Evolutionary conservation across 768 basidiomycete species (phyloP).

Genomic region (Tricholoma matsutake): DNA sequence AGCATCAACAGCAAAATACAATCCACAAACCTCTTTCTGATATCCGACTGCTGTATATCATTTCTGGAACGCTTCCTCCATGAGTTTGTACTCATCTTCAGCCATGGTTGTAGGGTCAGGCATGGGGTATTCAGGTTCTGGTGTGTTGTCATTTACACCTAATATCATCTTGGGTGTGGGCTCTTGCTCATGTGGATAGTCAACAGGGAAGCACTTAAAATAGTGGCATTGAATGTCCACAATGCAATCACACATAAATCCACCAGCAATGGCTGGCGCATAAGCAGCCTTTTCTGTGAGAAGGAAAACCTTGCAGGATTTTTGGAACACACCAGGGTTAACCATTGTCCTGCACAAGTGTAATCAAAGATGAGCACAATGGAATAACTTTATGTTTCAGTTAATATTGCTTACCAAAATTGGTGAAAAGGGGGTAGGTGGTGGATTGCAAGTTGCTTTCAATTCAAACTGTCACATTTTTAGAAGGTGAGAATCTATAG

Average conservation of each 20-base stretch:
- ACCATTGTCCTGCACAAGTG: neutral
- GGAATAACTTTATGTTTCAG: too few relatives aligned
- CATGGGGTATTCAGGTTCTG: neutral
- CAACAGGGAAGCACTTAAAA: constrained; percentile 11
- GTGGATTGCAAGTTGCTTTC: too few relatives aligned
- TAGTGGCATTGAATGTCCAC: constrained; percentile 10
- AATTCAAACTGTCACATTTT: neutral
- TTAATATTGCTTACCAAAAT: too few relatives aligned
- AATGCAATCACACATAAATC: neutral
- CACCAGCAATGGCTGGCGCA: neutral
- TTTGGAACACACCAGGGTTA: neutral
- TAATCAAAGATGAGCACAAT: neutral
- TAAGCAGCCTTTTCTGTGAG: neutral
- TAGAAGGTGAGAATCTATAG: neutral
- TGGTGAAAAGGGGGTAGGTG: too few relatives aligned
- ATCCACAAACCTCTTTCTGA: too few relatives aligned
- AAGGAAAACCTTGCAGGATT: neutral
- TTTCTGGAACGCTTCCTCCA: too few relatives aligned
- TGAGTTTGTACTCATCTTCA: too few relatives aligned
- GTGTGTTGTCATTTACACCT: neutral
- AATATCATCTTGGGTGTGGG: neutral
- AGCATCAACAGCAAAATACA: too few relatives aligned
- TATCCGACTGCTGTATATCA: too few relatives aligned
- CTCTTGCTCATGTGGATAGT: constrained; percentile 4
- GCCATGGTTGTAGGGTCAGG: too few relatives aligned